Evolutionary conservation across 306 rosid species (phyloP).

Genomic region (Fagus sylvatica): DNA sequence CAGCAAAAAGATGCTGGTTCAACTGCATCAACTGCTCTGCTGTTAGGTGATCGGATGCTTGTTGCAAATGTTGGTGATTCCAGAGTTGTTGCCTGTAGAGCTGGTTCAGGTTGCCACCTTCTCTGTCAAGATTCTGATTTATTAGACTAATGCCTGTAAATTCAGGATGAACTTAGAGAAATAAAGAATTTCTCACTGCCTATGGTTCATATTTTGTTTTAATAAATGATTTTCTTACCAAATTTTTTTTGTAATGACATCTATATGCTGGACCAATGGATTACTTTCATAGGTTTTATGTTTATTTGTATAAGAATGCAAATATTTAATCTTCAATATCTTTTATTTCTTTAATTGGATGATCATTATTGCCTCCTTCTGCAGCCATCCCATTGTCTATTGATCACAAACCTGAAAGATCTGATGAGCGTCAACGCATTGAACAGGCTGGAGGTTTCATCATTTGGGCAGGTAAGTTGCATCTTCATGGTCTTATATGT

Average conservation of each 20-base stretch:
- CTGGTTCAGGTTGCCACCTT: slow-evolving; percentile 77
- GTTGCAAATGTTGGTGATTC: slow-evolving; percentile 98
- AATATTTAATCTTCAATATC: neutral
- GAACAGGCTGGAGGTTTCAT: slow-evolving; percentile 90
- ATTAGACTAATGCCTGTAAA: slow-evolving; percentile 9
- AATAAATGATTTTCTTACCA: neutral
- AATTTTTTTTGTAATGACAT: neutral
- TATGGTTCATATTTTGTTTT: neutral
- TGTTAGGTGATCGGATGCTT: slow-evolving; percentile 74
- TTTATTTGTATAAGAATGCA: neutral
- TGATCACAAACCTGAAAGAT: slow-evolving; percentile 92
- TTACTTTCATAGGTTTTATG: neutral
- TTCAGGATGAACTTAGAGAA: neutral
- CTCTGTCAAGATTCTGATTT: slow-evolving; percentile 29
- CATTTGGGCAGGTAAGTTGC: slow-evolving; percentile 76
- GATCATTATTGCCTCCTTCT: slow-evolving; percentile 16
- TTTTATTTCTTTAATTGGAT: neutral
- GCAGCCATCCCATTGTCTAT: slow-evolving; percentile 75
- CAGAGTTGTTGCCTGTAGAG: slow-evolving; percentile 82
- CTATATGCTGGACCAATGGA: neutral
- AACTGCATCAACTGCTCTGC: slow-evolving; percentile 84
- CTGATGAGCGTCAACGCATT: slow-evolving; percentile 82
- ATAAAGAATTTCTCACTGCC: neutral
- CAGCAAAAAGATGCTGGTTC: slow-evolving; percentile 88
- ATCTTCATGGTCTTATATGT: slow-evolving; percentile 6